Base-by-base conservation (phyloP, 768 basidiomycete genomes). In the Suillus hirtellus region DNA sequence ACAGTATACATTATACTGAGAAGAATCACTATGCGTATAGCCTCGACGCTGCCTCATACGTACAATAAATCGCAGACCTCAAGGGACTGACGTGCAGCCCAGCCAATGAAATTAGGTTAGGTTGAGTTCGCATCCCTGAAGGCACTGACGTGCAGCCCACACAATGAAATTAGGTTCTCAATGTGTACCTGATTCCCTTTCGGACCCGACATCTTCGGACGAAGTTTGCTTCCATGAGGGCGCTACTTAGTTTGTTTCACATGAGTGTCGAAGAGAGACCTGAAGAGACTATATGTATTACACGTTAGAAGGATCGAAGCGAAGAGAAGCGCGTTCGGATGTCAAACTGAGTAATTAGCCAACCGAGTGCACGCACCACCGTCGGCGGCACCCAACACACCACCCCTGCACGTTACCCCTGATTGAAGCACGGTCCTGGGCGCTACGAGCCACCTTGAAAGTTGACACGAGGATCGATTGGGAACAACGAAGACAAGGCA, bases 401-500 rank as follows among this genome's bases (percentile, higher is more conserved):
- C 38, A 42, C 17, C 17, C 24, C 40, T 24, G 10, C 2, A 12
- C 19, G 52, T 53, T 10, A 34, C 15, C 52, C 52, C 31, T 35
- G 31, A 27, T 6, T 2, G 12, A 2, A 42, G 3, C 10, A 58
- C 5, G 4, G 15, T 40, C 55, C 55, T 56, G 9, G 15, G 52
- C 52, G 2, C 31, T 12, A 11, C 31, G 8, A 21, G 21, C 12
- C 14, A 17, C 24, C 10, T 56, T 27, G 5, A 31, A 31, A 31
- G 1, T 31, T 31, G 40, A 27, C 17, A 19, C 15, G 2, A 42
- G 38, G 17, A 31, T 58, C 56, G 15, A 27, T 42, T 58, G 1
- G 40, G 56, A 58, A 58, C 56, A 58, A 58, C 27, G 38, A 42
- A 27, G 40, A 58, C 38, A 42, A 42, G 11, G 56, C 40, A 58